Conservation (phyloP, 768 basidiomycete genomes). For the Leucocoprinus birnbaumii region DNA sequence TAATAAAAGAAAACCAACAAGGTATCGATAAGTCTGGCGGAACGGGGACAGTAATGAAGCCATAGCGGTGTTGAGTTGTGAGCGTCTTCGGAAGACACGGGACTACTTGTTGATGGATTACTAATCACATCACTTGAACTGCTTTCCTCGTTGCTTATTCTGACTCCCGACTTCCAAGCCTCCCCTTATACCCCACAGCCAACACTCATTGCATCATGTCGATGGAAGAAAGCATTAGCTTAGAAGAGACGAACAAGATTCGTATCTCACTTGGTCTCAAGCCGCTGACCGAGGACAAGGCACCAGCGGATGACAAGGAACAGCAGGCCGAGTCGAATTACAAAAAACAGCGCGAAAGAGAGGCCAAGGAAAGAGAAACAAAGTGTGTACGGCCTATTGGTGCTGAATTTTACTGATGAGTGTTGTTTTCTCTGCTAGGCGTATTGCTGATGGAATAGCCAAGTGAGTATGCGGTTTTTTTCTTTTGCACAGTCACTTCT, state of each 20-base stretch:
- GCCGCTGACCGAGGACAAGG: constrained; percentile 82
- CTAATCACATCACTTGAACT: constrained; percentile 11
- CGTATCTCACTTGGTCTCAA: constrained; percentile 92
- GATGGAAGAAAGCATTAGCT: constrained; percentile 85
- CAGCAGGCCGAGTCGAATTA: constrained; percentile 88
- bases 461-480: constrained; percentile 67
- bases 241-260: constrained; percentile 96
- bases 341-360: constrained; percentile 63
- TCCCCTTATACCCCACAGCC: constrained; percentile 19
- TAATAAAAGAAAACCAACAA: constrained; percentile 24
- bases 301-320: constrained; percentile 70
- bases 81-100: constrained; percentile 2
- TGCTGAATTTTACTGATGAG: constrained; percentile 20
- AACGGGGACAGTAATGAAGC: constrained; percentile 44
- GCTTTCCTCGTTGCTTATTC: not conserved
- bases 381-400: constrained; percentile 52
- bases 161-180: not conserved
- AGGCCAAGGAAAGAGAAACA: constrained; percentile 67
- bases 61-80: constrained; percentile 26
- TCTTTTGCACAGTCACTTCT: constrained; percentile 40
- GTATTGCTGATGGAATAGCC: constrained; percentile 71
- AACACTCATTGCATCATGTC: constrained; percentile 37
- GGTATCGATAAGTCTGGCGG: constrained; percentile 48
- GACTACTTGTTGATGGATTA: constrained; percentile 9
- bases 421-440: constrained; percentile 41